Evolutionary conservation across 192 early-diverging fungal species (phyloP), one percentile per base, ranked within the genome.

Genomic region (Backusella westeae): DNA sequence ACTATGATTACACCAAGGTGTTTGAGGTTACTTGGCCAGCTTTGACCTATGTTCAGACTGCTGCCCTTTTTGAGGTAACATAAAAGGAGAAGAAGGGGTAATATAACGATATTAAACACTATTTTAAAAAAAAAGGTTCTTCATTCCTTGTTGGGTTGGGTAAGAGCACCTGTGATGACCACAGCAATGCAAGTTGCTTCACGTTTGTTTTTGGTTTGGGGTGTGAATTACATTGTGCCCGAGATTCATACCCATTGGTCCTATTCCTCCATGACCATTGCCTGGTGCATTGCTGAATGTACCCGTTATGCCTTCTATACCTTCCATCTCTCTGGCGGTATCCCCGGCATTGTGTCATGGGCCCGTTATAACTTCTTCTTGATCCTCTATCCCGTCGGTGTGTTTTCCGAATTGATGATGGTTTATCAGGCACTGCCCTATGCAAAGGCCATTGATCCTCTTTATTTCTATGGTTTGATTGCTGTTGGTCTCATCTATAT

Each of bases 301-400:
- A 86, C 97, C 42, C 93, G 97, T 69, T 98, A 99, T 83, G 83
- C 90, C n/a, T 97, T 92, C 87, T 99, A 98, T 83, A 89, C 89
- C 6, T 80, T 93, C 63, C 89, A 90, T 73, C 84, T 97, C 56
- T 70, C 93, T 7, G 88, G 89, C 35, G 78, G 83, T 36, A 88
- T 91, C 8, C 89, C 90, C 14, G 75, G 65, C 6, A 77, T 82
- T 42, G 75, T 95, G 32, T 74, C 87, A 21, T 96, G 93, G 92
- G 75, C 75, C 77, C 91, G 97, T 76, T 99, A 99, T 85, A 97
- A 92, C 71, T 94, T 97, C 81, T 99, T 99, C 86, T 95, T 90
- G 76, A 84, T 96, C 29, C 87, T 99, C 36, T 99, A 99, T 81
- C 97, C 97, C 34, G 70, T 92, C 14, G 97, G 97, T 69, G 96